Evolutionary conservation across 2,329 filamentous ascomycete species (phyloP).

Genomic region (Diaporthe vaccinii): DNA sequence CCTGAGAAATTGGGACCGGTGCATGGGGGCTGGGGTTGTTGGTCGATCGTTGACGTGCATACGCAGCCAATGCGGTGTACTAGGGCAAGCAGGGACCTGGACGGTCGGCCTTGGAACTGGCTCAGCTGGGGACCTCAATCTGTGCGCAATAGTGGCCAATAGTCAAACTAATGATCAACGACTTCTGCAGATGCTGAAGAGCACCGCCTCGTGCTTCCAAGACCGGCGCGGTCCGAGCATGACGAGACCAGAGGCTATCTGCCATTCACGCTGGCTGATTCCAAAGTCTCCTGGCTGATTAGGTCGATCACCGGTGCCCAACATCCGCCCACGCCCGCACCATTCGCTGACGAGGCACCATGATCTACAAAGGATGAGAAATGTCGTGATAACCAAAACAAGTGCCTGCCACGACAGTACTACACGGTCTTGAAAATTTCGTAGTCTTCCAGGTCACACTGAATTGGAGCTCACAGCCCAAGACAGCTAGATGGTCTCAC

Average conservation of each 20-base stretch:
- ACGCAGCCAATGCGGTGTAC: not conserved
- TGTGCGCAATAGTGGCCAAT: conserved; percentile 2
- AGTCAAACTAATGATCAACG: conserved; percentile 21
- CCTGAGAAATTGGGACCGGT: not conserved
- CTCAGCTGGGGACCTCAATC: not conserved
- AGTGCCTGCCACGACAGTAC: not conserved
- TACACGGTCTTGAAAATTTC: not conserved
- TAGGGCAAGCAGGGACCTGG: not conserved
- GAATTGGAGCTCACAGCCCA: not conserved
- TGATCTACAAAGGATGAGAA: not conserved
- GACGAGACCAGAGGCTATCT: not conserved
- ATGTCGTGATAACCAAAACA: not conserved
- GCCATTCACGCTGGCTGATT: not conserved
- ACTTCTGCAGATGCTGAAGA: conserved; percentile 15
- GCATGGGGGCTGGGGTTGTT: not conserved
- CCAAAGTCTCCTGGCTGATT: not conserved
- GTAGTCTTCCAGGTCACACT: not conserved
- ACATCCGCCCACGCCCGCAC: not conserved
- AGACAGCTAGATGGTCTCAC: conserved; percentile 23
- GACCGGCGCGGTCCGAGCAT: conserved; percentile 32
- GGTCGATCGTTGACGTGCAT: conserved; percentile 29
- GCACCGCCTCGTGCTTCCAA: conserved; percentile 10
- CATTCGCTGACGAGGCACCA: not conserved
- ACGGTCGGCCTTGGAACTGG: not conserved
- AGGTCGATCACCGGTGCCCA: conserved; percentile 1